Evolutionary conservation across 352 stramenopile species (phyloP), one percentile per base, ranked within the genome.

Genomic region (Phytophthora vignae): DNA sequence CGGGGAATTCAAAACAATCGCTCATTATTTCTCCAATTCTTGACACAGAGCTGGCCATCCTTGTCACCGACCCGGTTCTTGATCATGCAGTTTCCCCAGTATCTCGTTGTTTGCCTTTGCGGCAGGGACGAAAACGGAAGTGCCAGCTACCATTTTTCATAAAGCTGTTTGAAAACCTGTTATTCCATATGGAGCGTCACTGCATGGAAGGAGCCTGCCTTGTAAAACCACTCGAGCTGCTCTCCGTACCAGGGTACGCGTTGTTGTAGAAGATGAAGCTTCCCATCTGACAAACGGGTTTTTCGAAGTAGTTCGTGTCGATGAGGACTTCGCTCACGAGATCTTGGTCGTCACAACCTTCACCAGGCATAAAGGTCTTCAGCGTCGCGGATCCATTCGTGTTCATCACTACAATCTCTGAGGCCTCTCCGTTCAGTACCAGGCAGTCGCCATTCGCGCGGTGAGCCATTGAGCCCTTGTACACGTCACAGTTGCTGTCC

Each of bases 241-340:
- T 53, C 25, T 14, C 12, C 12, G 46, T 27, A 27, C 46, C 46
- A 53, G 46, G 46, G 19, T 27, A 53, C 25, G 46, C 46, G 19
- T 53, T 53, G 46, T 53, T 53, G 46, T 53, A 53, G 19, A 53
- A 53, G 19, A 53, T 7, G 9, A 53, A 53, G 7, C n/a, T n/a
- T 17, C 46, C 46, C n/a, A 14, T 27, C 4, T 4, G n/a, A 14
- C 46, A 53, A 15, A 53, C 19, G 10, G 17, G 15, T 4, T 53
- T 22, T 53, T 53, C n/a, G 10, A 53, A 53, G 19, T 53, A 11
- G 46, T 27, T 53, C 46, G 5, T 19, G 10, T 17, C 46, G 46
- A 53, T n/a, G 46, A 53, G 46, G 19, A 27, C 46, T 53, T 53
- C 17, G 10, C 46, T 53, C 2, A 53, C 46, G n/a, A 53, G 17